Evolutionary conservation across 805 yeast genomes (phyloP), one percentile per base, ranked within the genome.

Genomic region (Candida koratica): DNA sequence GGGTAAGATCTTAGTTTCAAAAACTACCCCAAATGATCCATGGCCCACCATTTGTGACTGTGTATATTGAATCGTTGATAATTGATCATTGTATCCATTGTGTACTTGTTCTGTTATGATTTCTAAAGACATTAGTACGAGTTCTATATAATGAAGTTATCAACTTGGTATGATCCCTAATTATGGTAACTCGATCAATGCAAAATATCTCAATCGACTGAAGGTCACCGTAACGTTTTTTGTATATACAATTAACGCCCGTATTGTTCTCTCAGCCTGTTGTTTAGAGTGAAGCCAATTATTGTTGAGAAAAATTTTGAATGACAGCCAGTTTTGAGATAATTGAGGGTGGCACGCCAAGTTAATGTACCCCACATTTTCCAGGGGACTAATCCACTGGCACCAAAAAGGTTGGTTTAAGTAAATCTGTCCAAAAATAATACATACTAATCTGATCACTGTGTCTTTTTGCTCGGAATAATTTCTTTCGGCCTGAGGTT

Each of bases 21-120:
- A 88, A n/a, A 93, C 98, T 22, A 88, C 89, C 2, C 98, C 98
- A 65, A 93, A 93, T n/a, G 97, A 89, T 8, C 98, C 98, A 60
- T 86, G 94, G n/a, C 98, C 98, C 27, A 90, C 93, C 73, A 89
- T 88, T 47, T 85, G 83, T 26, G 85, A 76, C 51, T 82, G 87
- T 12, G 89, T 82, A 63, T 85, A 87, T 32, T 80, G 77, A 38
- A 90, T 74, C 34, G 75, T 73, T 34, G 69, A 67, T 19, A 67
- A 51, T 44, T 77, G 78, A 37, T 84, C 87, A 6, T 81, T 75
- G 52, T 72, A 79, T 27, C 90, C 89, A 49, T 82, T 82, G 48
- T 73, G 75, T 40, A 80, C 93, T 37, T 71, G 75, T 55, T 83
- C 88, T 34, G 77, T 71, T 25, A 78, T 59, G 32, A 67, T 58